Percentiles rank a stretch among this genome's conserved stretches.
Evolutionary conservation across 2,329 filamentous ascomycete species (phyloP).

Genomic region (Colletotrichum neosansevieriae): DNA sequence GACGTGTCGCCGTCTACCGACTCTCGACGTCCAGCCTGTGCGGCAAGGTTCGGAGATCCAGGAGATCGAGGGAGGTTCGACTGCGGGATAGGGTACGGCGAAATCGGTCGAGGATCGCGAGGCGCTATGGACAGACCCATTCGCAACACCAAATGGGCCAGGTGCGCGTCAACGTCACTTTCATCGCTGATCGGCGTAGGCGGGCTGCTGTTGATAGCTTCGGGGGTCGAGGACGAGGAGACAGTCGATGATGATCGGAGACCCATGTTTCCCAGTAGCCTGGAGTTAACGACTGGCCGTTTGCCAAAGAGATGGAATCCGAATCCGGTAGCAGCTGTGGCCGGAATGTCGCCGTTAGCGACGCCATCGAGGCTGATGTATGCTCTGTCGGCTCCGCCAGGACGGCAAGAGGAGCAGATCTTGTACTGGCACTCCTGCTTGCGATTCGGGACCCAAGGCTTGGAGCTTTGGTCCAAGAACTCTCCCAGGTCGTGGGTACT

Average conservation of each 20-base stretch:
- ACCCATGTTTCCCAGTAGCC: conserved; percentile 45
- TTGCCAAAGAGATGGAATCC: conserved; percentile 60
- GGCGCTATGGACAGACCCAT: background rate
- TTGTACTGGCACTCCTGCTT: conserved; percentile 62
- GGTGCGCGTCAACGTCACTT: background rate
- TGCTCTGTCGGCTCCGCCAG: conserved; percentile 55
- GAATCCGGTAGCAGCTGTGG: conserved; percentile 63
- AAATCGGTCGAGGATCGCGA: background rate
- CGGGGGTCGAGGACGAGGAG: background rate
- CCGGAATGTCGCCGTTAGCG: conserved; percentile 61
- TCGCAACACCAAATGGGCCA: conserved; percentile 8
- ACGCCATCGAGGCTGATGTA: conserved; percentile 65
- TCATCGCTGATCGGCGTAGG: background rate
- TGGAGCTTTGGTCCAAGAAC: conserved; percentile 17
- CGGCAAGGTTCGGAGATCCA: conserved; percentile 12
- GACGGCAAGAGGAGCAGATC: conserved; percentile 63
- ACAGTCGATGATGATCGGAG: conserved; percentile 38
- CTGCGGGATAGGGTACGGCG: background rate
- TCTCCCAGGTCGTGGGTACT: conserved; percentile 14
- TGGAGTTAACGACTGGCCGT: conserved; percentile 58
- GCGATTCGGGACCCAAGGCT: conserved; percentile 54
- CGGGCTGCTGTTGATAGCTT: background rate
- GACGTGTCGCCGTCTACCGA: conserved; percentile 15
- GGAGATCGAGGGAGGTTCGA: conserved; percentile 35
- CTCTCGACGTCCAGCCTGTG: conserved; percentile 1